A percentile compares a stretch with the other conserved stretches of the same genome.
These are phyloP conservation scores for Excoecaria cochinchinensis DNA, from an alignment of 345 rosid genomes.

Conservation along the genomic window DNA sequence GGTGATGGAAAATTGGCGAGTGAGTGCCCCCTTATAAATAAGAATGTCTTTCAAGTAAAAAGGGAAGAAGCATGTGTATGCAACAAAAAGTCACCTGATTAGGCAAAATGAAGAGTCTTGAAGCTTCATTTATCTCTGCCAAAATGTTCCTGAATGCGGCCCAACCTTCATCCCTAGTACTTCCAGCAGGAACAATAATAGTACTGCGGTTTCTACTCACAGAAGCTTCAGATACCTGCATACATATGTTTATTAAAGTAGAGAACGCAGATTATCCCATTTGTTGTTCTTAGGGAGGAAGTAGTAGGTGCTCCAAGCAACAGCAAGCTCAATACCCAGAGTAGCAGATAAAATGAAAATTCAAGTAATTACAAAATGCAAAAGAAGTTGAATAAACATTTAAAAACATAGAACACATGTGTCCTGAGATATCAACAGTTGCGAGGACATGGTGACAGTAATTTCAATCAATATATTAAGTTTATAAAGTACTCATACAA, in stretches of 20 bases:
- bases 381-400: background rate
- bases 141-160: conserved; percentile 89
- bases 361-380: background rate
- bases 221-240: conserved; percentile 95
- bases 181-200: conserved; percentile 94
- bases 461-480: background rate
- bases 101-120: conserved; percentile 63
- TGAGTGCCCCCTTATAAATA: conserved; percentile 15
- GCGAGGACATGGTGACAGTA: background rate
- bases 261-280: background rate
- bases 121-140: conserved; percentile 87
- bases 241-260: conserved; percentile 6
- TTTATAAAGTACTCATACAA: no score
- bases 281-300: background rate
- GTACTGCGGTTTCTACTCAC: conserved; percentile 94
- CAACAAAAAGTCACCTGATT: conserved; percentile 57
- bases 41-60: background rate
- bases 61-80: conserved; percentile 17
- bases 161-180: conserved; percentile 90
- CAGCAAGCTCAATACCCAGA: background rate
- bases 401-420: background rate
- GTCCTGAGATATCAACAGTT: background rate
- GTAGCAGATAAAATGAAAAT: background rate
- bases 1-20: conserved; percentile 13
- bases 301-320: conserved; percentile 1